These are phyloP conservation scores for Cyberlindnera americana DNA, from an alignment of 805 yeast species.

Conservation along the genomic window DNA sequence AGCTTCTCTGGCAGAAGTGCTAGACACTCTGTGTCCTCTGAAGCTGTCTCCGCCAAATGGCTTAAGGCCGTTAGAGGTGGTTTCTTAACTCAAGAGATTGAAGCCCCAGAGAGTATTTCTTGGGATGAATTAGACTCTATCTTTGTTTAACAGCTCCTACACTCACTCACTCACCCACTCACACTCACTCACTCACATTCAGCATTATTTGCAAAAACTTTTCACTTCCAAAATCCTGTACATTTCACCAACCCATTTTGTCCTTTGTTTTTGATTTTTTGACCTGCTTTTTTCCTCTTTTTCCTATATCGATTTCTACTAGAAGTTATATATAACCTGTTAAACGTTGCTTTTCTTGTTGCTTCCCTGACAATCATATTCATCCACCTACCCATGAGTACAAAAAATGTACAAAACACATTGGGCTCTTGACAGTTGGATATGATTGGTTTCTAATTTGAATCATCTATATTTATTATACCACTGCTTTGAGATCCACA, in stretches of 20 bases:
- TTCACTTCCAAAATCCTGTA: conserved; percentile 5
- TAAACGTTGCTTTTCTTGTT: background rate
- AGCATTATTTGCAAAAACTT: no score
- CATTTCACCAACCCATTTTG: conserved; percentile 1
- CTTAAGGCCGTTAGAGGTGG: conserved; percentile 71
- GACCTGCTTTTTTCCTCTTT: background rate
- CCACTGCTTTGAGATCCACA: background rate
- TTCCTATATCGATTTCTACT: conserved; percentile 4
- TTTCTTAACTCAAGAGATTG: conserved; percentile 72
- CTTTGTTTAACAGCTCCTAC: background rate
- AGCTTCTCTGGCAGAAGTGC: conserved; percentile 11
- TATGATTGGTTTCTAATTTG: background rate
- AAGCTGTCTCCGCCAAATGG: conserved; percentile 56
- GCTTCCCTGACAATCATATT: background rate
- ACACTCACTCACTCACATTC: background rate
- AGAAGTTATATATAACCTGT: no score
- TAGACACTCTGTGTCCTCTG: conserved; percentile 21
- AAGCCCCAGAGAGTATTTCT: conserved; percentile 73
- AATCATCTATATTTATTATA: background rate
- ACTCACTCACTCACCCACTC: background rate
- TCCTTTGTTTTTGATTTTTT: background rate
- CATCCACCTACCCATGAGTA: conserved; percentile 2
- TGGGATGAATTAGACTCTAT: conserved; percentile 56
- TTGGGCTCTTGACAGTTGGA: conserved; percentile 5
- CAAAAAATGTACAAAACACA: background rate